phyloP scores from a whole-genome alignment of 2,329 filamentous ascomycete species.

The Parascedosporium putredinis region DNA sequence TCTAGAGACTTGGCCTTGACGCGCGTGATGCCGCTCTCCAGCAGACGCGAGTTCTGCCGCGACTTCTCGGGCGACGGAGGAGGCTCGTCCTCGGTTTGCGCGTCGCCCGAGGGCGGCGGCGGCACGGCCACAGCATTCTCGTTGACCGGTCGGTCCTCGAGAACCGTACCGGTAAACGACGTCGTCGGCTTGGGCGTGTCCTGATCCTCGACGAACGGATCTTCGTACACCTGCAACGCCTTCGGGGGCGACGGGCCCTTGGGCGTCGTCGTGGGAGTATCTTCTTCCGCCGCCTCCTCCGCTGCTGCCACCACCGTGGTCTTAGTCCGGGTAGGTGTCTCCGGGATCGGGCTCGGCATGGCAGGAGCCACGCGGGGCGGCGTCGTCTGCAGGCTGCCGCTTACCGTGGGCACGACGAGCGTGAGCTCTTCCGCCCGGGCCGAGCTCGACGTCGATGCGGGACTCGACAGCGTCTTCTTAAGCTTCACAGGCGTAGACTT shows the following conservation, averaged over 20 bases:
- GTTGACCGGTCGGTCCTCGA: constrained; percentile 52
- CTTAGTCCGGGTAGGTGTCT: constrained; percentile 1
- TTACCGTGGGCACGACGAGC: constrained; percentile 39
- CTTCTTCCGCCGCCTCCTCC: not conserved
- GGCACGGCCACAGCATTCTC: constrained; percentile 31
- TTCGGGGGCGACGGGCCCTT: not conserved
- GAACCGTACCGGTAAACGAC: constrained; percentile 37
- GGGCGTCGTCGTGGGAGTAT: not conserved
- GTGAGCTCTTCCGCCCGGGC: constrained; percentile 34
- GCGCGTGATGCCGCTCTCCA: constrained; percentile 65
- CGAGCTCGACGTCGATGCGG: constrained; percentile 17
- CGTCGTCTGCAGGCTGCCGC: constrained; percentile 21
- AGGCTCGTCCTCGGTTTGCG: not conserved
- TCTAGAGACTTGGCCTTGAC: constrained; percentile 64
- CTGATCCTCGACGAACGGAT: constrained; percentile 44
- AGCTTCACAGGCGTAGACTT: constrained; percentile 30
- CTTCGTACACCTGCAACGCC: constrained; percentile 41
- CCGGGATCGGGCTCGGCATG: constrained; percentile 5
- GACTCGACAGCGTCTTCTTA: constrained; percentile 22
- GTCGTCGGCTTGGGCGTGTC: constrained; percentile 31
- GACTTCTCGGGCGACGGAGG: constrained; percentile 38
- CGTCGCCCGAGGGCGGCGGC: not conserved
- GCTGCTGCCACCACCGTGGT: too few species aligned
- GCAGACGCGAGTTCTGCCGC: constrained; percentile 49
- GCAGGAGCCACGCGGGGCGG: constrained; percentile 19